Percentiles rank a stretch among this genome's conserved stretches.
Evolutionary conservation across 768 basidiomycete species (phyloP).

Genomic region (Lyophyllum decastes): DNA sequence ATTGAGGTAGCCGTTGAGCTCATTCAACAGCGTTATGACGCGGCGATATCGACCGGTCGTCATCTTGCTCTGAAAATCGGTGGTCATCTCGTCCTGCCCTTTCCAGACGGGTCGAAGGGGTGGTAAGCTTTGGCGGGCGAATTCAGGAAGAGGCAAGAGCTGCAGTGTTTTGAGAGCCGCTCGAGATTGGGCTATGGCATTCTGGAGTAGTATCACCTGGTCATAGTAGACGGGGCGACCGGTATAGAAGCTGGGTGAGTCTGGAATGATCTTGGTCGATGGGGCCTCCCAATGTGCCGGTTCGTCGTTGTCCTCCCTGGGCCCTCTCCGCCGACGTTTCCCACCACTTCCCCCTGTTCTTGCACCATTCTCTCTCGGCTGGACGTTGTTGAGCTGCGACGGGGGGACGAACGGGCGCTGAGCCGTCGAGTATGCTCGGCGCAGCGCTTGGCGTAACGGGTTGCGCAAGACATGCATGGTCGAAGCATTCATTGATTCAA

Average conservation of each 20-base stretch:
- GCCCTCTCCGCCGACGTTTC: constrained; percentile 18
- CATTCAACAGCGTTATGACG: constrained; percentile 59
- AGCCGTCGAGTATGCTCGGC: constrained; percentile 22
- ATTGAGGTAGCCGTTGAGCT: constrained; percentile 62
- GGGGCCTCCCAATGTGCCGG: constrained; percentile 13
- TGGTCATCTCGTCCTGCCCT: constrained; percentile 56
- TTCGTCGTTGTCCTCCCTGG: constrained; percentile 14
- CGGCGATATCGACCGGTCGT: constrained; percentile 72
- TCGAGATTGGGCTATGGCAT: constrained; percentile 59
- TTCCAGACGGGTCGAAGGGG: constrained; percentile 71
- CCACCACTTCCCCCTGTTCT: constrained; percentile 6
- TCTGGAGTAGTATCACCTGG: constrained; percentile 65
- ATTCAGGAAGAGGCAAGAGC: constrained; percentile 78
- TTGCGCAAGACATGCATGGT: constrained; percentile 31
- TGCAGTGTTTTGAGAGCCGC: constrained; percentile 60
- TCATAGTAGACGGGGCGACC: constrained; percentile 77
- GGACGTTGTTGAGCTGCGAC: constrained; percentile 24
- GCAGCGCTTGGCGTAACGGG: constrained; percentile 20
- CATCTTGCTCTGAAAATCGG: constrained; percentile 58
- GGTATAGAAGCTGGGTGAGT: constrained; percentile 84
- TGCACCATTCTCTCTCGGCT: background rate
- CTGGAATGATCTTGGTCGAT: constrained; percentile 39
- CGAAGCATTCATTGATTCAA: background rate
- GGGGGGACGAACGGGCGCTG: constrained; percentile 36
- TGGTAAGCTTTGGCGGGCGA: constrained; percentile 60